These are phyloP conservation scores for Hypomyces rosellus DNA, from an alignment of 2,329 filamentous ascomycete genomes.

Conservation along the genomic window DNA sequence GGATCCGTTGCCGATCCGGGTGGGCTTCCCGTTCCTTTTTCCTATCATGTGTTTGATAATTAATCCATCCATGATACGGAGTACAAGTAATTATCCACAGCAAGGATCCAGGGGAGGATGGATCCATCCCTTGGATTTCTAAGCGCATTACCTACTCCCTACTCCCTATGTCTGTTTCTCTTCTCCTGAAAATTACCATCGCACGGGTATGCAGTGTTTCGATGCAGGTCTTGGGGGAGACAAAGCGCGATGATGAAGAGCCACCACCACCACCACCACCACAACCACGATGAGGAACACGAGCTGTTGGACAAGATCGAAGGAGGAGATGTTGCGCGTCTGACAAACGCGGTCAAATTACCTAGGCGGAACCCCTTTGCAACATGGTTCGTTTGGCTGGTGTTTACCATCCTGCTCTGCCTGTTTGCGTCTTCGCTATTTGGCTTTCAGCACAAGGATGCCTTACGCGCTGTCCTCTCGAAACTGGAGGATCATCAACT, in stretches of 20 bases:
- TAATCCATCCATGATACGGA: no score
- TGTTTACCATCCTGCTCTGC: conserved; percentile 3
- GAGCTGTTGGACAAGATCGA: not conserved
- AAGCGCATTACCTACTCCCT: no score
- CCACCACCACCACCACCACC: no score
- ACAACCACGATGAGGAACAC: not conserved
- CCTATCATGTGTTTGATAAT: no score
- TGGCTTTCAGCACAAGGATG: not conserved
- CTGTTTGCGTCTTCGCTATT: conserved; percentile 2
- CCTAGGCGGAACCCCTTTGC: not conserved
- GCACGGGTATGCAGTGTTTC: no score
- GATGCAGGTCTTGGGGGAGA: not conserved
- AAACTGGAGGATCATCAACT: conserved; percentile 9
- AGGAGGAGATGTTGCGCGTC: not conserved
- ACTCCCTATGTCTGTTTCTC: not conserved
- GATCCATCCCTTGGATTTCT: no score
- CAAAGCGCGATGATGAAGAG: not conserved
- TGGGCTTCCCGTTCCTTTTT: not conserved
- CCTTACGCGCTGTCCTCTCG: not conserved
- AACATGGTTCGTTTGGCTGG: conserved; percentile 2
- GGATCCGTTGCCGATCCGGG: conserved; percentile 3
- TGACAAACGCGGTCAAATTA: not conserved
- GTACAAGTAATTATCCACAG: no score
- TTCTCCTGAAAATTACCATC: not conserved
- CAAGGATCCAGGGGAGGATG: no score